Evolutionary conservation across 139 green algal species (phyloP), one percentile per base, ranked within the genome.

Genomic region (Chlamydomonas sphaeroides): DNA sequence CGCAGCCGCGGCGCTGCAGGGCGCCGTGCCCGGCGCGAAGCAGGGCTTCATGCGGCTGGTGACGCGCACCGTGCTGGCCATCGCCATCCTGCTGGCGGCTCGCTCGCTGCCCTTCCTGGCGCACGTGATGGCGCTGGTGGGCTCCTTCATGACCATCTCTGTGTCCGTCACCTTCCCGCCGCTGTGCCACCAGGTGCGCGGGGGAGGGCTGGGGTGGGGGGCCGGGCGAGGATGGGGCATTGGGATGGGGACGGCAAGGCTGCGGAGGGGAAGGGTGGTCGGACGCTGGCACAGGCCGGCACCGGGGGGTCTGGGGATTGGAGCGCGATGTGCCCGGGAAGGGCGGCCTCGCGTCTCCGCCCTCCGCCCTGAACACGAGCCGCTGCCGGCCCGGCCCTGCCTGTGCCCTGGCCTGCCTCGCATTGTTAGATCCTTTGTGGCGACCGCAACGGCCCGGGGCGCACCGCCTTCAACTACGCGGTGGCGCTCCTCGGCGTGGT

Each of bases 51-150:
- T 30, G 38, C 86, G 86, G n/a, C 5, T 83, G 35, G 61, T 45
- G 35, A 33, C 87, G 61, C 86, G 90, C 48, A 90, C 90, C 15
- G 78, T 1, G 0, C 59, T 93, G 21, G 84, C 80, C 8, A 48
- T 90, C 1, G 84, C 80, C 38, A 88, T 88, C 45, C 78, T 91
- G 32, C 15, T 81, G 21, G 80, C 87, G 5, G 90, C 90, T 3
- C 75, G 80, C 36, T 88, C 70, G 11, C 48, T 93, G 75, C 90
- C 90, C 51, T 92, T 90, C 86, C 83, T 93, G 49, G 90, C 83
- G 14, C 88, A 89, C 35, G 51, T 93, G 72, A 91, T 91, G 86
- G 77, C 90, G 28, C 84, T 93, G 68, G 86, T 92, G 57, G 90
- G 90, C 28, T 85, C 63, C 39, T 90, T 93, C 62, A 86, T 93